These are phyloP conservation scores for Phytomonas sp. DNA, from an alignment of 208 protist species.

Conservation along the genomic window DNA sequence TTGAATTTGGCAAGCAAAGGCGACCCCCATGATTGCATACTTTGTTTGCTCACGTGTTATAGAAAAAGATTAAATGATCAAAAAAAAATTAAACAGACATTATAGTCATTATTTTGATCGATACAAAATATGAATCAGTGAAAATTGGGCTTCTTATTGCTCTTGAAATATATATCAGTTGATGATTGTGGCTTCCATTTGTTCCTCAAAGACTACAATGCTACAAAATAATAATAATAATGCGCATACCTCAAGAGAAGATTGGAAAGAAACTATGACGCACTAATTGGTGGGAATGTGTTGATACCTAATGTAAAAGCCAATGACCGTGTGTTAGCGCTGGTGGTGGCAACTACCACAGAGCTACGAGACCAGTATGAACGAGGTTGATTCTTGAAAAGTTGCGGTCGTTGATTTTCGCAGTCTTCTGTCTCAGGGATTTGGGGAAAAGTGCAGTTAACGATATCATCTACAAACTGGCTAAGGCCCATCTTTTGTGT, in stretches of 20 bases:
- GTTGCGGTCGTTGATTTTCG: not conserved
- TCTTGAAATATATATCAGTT: not conserved
- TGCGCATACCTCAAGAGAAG: not conserved
- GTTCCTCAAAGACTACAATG: not conserved
- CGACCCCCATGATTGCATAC: not conserved
- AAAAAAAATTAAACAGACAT: not conserved
- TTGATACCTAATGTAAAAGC: not conserved
- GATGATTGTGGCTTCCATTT: not conserved
- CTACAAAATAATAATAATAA: not conserved
- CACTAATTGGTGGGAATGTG: not conserved
- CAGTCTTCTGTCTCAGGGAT: not conserved
- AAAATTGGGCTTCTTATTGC: not conserved
- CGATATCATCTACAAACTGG: not conserved
- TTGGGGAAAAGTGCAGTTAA: not conserved
- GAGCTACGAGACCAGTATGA: conserved; percentile 3
- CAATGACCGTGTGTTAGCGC: conserved; percentile 1
- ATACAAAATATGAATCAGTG: not conserved
- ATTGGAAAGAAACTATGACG: not conserved
- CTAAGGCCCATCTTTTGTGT: not conserved
- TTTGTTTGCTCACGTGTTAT: not conserved
- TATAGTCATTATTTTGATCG: conserved; percentile 3
- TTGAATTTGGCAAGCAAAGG: not conserved
- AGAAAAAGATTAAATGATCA: not conserved
- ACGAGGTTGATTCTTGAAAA: conserved; percentile 6
- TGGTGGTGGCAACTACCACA: not conserved